Evolutionary conservation across 2,329 filamentous ascomycete species (phyloP), one percentile per base, ranked within the genome.

Genomic region (Cucurbitaria berberidis): DNA sequence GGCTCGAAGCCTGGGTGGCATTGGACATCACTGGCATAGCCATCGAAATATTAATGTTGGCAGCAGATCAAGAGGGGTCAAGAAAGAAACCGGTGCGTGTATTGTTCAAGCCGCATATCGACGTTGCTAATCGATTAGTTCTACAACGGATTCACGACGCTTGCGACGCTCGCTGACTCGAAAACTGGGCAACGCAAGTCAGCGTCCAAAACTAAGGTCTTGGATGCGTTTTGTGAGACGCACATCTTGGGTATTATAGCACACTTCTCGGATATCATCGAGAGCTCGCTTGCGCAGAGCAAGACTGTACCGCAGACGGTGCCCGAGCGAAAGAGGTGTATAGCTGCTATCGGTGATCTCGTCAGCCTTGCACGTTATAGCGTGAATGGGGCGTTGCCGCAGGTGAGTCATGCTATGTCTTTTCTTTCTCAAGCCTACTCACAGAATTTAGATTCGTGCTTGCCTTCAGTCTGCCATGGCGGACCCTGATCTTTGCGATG

Each of bases 231-330:
- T 69, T 84, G 98, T 36, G 88, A 96, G 57, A 84, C 85, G 26
- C 89, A 97, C 71, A 87, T 96, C 29, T 83, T 99, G 6, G 93
- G 92, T 5, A 86, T 98, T 48, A 92, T 97, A 75, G 87, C 91
- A 6, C 84, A 88, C 30, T 86, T 98, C 60, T 91, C 90, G 0
- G 87, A 93, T 57, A 78, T 82, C 9, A 87, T 97, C 53, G 95
- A 93, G 64, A 89, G 91, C 43, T 68, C 80, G 81, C 11, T 78
- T 80, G 55, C 64, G 8, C 55, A 64, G 11, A 59, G 60, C 6
- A 67, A 68, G 40, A 52, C 59, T 34, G 76, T 81, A 18, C 81
- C 82, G 52, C 84, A 85, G 50, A 83, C 76, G 59, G 80, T 76
- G 64, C 83, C 70, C 66, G 92, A 97, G 69, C 91, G 92, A 66